Base-by-base conservation (phyloP, 345 rosid genomes). In the Citrus mangshanensis region DNA sequence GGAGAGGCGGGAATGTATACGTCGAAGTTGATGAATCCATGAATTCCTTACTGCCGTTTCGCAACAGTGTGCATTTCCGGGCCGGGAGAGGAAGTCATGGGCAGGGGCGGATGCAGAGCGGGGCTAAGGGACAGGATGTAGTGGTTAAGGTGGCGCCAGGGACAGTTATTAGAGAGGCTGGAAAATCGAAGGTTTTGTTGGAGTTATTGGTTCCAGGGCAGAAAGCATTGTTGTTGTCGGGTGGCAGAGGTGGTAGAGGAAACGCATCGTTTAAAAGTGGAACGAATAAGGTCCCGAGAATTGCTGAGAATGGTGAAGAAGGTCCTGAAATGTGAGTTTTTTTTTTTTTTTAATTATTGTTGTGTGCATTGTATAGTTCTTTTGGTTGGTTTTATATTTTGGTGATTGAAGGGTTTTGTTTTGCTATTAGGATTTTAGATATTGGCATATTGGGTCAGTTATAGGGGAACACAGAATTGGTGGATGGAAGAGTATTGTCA, bases 201-300 rank as follows among this genome's bases (percentile, higher is more conserved):
- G 99, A 93, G 85, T 76, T 95, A 88, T 59, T 93, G 87, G 19
- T 86, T 78, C 94, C 96, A 9, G 98, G 98, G 32, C 95, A 93
- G 79, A 84, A 83, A 78, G 99, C 98, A 0, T 81, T 95, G 86
- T 34, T 93, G 82, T 81, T 95, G 81, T 96, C 96, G 19, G 99
- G 99, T 54, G 97, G 97, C 27, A 89, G 96, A 88, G 99, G 99
- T 62, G 98, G 99, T 19, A 82, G 98, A 88, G 99, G 98, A 77
- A 95, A 95, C 84, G 93, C 95, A 24, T 90, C 99, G 2, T 95
- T 93, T 78, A 95, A 92, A 84, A 85, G 91, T 0, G 97, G 97
- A 64, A 82, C 81, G 68, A 93, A 95, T 83, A 92, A 91, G 83
- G 98, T 84, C 38, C 99, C 98, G 1, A 86, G 91, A 87, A 93